Evolutionary conservation across 2,329 filamentous ascomycete genomes (phyloP).

Genomic region (Ophiostoma novo-ulmi): DNA sequence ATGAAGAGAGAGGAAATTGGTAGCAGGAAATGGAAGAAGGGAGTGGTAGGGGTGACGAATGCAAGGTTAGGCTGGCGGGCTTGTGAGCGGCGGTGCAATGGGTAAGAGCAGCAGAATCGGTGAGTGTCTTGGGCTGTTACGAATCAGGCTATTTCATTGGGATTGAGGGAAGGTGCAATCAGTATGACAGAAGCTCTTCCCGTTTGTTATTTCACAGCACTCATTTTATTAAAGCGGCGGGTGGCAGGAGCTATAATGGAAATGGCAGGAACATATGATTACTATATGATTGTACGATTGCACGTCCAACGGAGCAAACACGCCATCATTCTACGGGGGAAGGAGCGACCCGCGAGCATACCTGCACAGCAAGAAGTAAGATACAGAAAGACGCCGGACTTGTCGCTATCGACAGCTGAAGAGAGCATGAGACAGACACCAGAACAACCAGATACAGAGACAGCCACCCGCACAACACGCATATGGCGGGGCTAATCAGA

Average conservation of each 20-base stretch:
- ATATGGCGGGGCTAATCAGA: conserved; percentile 14
- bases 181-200: background rate
- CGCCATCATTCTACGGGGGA: background rate
- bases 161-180: background rate
- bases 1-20: conserved; percentile 24
- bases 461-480: conserved; percentile 21
- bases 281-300: background rate
- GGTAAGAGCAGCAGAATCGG: background rate
- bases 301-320: background rate
- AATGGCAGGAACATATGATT: background rate
- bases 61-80: background rate
- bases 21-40: background rate
- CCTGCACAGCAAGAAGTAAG: background rate
- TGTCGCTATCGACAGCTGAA: background rate
- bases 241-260: background rate
- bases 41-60: background rate
- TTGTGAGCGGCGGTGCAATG: background rate
- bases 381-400: background rate
- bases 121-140: background rate
- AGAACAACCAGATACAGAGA: background rate
- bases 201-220: background rate
- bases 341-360: background rate
- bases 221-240: background rate
- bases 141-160: conserved; percentile 6
- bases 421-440: background rate